Base-by-base conservation (phyloP, 2,329 filamentous ascomycete species). In the Lecanicillium sp. region DNA sequence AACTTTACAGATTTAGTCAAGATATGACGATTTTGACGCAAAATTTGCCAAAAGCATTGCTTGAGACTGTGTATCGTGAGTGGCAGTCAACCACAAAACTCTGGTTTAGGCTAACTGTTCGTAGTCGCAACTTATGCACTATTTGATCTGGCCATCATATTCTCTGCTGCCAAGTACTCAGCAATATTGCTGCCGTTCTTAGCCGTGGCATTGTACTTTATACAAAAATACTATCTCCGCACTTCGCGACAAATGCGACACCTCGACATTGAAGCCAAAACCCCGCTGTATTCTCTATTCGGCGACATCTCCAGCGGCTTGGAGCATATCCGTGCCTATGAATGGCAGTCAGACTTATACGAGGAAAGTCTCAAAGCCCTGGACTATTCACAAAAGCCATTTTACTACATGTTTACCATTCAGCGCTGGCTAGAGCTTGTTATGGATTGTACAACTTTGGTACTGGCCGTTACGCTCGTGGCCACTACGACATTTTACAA, bases 381-480 rank as follows among this genome's bases (percentile, higher is more conserved):
- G 2, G 66, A 77, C 41, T 50, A 55, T 6, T 72, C 71, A 0
- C 73, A 78, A 44, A 54, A 62, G 20, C 71, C 74, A 1, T 70
- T 68, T 35, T 78, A 78, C 47, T 58, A 74, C 2, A 55, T 77
- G 9, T 69, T 62, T 37, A 64, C 64, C 25, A 63, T 74, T 12
- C 74, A 78, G 48, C 61, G 70, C 28, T 78, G 74, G 74, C 52
- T 74, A 0, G 64, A 54, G 0, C 50, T 75, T 2, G 64, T 69
- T 1, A 46, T 75, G 6, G 65, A 71, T 42, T 47, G 71, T 9
- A 52, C 70, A 3, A 62, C 70, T 2, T 61, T 65, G 1, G 60
- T 49, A 2, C 55, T 71, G 19, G 65, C 67, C 1, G 56, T 64
- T 2, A 45, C 67, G 5, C 44, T 72, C 4, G 62, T 72, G 12